Base-by-base conservation (phyloP, 2,329 filamentous ascomycete genomes). In the Curvularia eragrostidis region DNA sequence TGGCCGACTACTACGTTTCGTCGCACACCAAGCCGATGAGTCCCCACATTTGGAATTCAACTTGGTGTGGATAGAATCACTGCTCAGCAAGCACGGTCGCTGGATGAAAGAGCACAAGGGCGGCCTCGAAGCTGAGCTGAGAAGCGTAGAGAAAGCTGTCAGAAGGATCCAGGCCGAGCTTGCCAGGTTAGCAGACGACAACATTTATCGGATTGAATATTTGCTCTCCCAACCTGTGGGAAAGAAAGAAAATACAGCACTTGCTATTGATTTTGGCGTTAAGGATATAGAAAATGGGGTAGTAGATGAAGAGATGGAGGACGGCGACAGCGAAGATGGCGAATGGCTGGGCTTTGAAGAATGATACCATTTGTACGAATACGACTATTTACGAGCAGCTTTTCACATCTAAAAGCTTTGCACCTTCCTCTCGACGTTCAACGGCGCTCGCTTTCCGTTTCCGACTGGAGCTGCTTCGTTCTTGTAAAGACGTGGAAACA, bases 31-130 rank as follows among this genome's bases (percentile, higher is more conserved):
- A 70, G 91, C 91, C 1, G 94, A 98, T 69, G 88, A 94, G 72
- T 93, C 90, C 1, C 94, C 93, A 1, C 94, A 97, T 80, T 85
- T 99, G 4, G 95, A 99, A 78, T 96, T 98, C 78, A 96, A 95
- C 70, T 81, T 99, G 43, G 80, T 94, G 8, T 99, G 95, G 95
- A 90, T 97, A 70, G 91, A 95, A 76, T 87, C 91, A 1, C 65
- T 88, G 9, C 82, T 98, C 57, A 89, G 90, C 68, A 88, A 87
- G 67, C 94, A 98, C 75, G 95, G 95, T 32, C 84, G 89, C 21
- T 94, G 90, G 83, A 84, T 99, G 68, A 90, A 91, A 57, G 90
- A 93, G 34, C 90, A 94, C 74, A 84, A 89, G 21, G 89, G 86
- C 51, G 89, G 90, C 66, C 87, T 95, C 32, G 92, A 94, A 36